These are phyloP conservation scores for Canna indica DNA, from an alignment of 176 grass and related monocot genomes.

Conservation along the genomic window DNA sequence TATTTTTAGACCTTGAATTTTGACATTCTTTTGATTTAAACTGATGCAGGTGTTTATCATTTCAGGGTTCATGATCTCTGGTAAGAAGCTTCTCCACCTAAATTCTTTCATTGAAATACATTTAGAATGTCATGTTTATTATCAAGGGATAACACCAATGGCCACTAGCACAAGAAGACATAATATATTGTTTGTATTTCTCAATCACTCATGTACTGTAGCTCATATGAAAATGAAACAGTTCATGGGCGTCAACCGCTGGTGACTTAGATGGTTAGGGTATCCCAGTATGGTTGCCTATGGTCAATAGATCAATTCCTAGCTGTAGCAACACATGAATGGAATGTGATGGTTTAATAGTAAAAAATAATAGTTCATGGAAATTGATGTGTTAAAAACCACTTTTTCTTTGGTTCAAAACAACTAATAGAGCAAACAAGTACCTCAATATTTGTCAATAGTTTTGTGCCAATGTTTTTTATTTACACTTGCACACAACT, in stretches of 20 bases:
- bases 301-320: no score
- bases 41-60: not conserved
- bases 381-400: no score
- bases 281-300: no score
- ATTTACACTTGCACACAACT: no score
- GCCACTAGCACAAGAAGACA: not conserved
- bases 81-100: not conserved
- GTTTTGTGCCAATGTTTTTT: no score
- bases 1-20: not conserved
- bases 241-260: not conserved
- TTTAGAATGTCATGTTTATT: not conserved
- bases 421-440: no score
- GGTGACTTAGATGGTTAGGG: no score
- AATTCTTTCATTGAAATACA: not conserved
- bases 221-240: not conserved
- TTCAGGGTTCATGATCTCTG: not conserved
- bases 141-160: not conserved
- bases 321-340: no score
- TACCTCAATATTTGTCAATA: no score
- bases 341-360: no score
- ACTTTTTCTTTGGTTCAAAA: no score
- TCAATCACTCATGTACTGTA: not conserved
- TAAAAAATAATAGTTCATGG: no score
- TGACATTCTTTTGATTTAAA: not conserved
- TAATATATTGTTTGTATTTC: not conserved